Evolutionary conservation across 176 grass and related monocot species (phyloP).

Genomic region (Dendrocalamus sinicus): DNA sequence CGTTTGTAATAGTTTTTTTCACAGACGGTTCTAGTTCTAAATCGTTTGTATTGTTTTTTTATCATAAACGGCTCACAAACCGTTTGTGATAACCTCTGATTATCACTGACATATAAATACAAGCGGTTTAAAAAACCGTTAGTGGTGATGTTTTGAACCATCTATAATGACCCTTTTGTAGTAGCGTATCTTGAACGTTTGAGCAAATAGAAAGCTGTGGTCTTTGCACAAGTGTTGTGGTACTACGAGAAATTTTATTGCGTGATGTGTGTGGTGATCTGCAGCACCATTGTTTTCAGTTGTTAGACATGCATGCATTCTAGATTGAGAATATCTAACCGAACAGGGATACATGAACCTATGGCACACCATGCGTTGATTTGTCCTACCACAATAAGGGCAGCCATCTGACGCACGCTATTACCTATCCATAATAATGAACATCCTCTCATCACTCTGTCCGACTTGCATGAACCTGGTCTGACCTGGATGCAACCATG

Average conservation of each 20-base stretch:
- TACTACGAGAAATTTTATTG: background rate
- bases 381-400: constrained; percentile 34
- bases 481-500: constrained; percentile 8
- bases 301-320: constrained; percentile 9
- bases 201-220: background rate
- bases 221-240: background rate
- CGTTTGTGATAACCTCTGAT: rapidly evolving
- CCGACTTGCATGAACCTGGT: constrained; percentile 24
- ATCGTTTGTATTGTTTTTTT: too few relatives aligned
- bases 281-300: background rate
- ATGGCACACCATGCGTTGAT: constrained; percentile 42
- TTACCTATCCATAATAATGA: background rate
- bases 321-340: background rate
- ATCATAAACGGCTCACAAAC: too few relatives aligned
- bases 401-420: background rate
- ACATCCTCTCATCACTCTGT: background rate
- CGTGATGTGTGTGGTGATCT: background rate
- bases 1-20: too few relatives aligned
- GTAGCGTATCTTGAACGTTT: background rate
- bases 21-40: too few relatives aligned
- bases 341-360: constrained; percentile 17
- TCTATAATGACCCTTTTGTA: too few relatives aligned
- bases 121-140: too few relatives aligned
- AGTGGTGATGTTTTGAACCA: too few relatives aligned
- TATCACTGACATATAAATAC: too few relatives aligned